Conservation (phyloP, 2,329 filamentous ascomycete genomes). For the Cladophialophora chaetospira region DNA sequence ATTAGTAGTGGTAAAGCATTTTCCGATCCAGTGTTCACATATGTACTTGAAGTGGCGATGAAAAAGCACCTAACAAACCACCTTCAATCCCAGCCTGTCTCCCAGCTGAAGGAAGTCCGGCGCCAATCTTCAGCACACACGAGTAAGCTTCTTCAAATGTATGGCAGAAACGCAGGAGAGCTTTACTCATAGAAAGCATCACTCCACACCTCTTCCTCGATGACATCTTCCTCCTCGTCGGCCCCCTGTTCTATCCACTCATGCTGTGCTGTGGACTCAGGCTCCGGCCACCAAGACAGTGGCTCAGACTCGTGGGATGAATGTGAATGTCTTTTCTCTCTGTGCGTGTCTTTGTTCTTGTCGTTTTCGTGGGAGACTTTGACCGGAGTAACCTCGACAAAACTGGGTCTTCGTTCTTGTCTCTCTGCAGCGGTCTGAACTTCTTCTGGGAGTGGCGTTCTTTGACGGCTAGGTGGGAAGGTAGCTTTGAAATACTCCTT, state of each 20-base stretch:
- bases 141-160: background rate
- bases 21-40: too few species aligned
- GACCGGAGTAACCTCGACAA: slow-evolving; percentile 21
- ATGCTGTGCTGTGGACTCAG: slow-evolving; percentile 17
- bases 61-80: background rate
- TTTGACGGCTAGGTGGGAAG: background rate
- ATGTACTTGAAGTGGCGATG: background rate
- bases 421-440: background rate
- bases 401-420: slow-evolving; percentile 21
- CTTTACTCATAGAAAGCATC: slow-evolving; percentile 25
- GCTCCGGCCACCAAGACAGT: slow-evolving; percentile 29
- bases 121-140: background rate
- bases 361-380: slow-evolving; percentile 14
- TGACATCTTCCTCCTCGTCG: slow-evolving; percentile 25
- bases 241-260: slow-evolving; percentile 21
- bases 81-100: slow-evolving; percentile 3
- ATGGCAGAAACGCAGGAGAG: background rate
- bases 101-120: background rate
- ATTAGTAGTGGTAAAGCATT: too few species aligned
- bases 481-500: slow-evolving; percentile 2
- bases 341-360: slow-evolving; percentile 7
- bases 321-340: slow-evolving; percentile 10
- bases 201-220: slow-evolving; percentile 24
- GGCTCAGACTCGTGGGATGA: slow-evolving; percentile 14
- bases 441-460: background rate